Conservation (phyloP, 2,329 filamentous ascomycete species). For the Talaromyces funiculosus region DNA sequence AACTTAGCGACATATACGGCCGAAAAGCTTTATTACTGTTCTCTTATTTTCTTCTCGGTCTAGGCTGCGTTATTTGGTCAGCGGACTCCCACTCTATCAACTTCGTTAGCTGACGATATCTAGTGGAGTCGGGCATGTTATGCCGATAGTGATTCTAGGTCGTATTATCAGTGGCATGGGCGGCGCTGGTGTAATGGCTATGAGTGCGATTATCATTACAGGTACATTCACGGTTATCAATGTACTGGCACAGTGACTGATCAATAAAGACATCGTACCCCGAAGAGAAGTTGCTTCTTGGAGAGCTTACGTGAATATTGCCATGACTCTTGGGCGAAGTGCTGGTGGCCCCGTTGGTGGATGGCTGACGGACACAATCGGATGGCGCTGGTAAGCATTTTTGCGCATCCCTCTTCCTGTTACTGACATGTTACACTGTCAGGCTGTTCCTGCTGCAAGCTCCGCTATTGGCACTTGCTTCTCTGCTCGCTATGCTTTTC, state of each 20-base stretch:
- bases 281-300: conserved; percentile 45
- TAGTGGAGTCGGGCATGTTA: conserved; percentile 33
- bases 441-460: conserved; percentile 55
- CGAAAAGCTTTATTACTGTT: conserved; percentile 47
- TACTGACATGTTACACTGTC: not conserved
- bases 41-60: conserved; percentile 48
- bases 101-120: not conserved
- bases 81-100: not conserved
- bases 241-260: not conserved
- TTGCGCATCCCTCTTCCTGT: not conserved
- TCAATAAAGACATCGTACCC: conserved; percentile 40
- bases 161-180: conserved; percentile 41
- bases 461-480: conserved; percentile 49
- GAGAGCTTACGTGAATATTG: conserved; percentile 49
- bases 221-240: conserved; percentile 15
- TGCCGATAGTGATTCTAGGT: conserved; percentile 38
- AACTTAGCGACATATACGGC: conserved; percentile 55
- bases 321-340: conserved; percentile 46
- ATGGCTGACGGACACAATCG: conserved; percentile 55
- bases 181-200: conserved; percentile 39
- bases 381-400: conserved; percentile 56
- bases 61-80: conserved; percentile 40
- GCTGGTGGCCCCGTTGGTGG: conserved; percentile 55
- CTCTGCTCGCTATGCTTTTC: conserved; percentile 40
- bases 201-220: conserved; percentile 45